Evolutionary conservation across 805 yeast genomes (phyloP), one percentile per base, ranked within the genome.

Genomic region (Candida yuanshanica): DNA sequence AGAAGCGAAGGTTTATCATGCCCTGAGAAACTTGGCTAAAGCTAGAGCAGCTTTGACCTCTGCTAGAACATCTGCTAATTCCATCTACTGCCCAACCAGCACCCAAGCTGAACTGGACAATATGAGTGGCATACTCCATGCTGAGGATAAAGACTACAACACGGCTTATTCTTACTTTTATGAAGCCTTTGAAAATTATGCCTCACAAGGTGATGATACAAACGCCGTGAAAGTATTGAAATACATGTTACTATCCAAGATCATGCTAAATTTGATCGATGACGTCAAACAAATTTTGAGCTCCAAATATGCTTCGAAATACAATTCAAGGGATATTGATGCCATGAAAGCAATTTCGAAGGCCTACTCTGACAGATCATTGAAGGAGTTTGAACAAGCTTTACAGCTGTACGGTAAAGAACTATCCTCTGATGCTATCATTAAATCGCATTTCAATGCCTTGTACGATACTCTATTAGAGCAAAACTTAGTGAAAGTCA

Each of bases 61-160:
- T 36, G 96, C 99, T 2, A 78, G 98, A 63, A 93, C 99, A 0
- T 83, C 95, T 3, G 99, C 99, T n/a, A 95, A 93, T 62, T 77
- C 97, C 18, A 87, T 93, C 39, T 95, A 90, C 68, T 86, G 96
- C 55, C 95, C 98, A 9, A 85, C 97, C n/a, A 69, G 81, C 38
- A 74, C 83, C 53, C 96, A 93, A 65, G 98, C 98, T 1, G 95
- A 89, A 59, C 74, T 93, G 41, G 99, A 93, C 61, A 77, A 87
- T 66, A 89, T 91, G 82, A 82, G 95, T 59, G 99, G 99, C 52
- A 81, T 91, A 42, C 74, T 93, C 48, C 95, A 91, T 66, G 95
- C 97, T 29, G 97, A 93, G 64, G 98, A 93, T 55, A 86, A 86
- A 62, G 99, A 93, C 63, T 95, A 86, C 68, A 85, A 87, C 60